phyloP scores from a whole-genome alignment of 495 filamentous ascomycete species.

The Daldinia decipiens region DNA sequence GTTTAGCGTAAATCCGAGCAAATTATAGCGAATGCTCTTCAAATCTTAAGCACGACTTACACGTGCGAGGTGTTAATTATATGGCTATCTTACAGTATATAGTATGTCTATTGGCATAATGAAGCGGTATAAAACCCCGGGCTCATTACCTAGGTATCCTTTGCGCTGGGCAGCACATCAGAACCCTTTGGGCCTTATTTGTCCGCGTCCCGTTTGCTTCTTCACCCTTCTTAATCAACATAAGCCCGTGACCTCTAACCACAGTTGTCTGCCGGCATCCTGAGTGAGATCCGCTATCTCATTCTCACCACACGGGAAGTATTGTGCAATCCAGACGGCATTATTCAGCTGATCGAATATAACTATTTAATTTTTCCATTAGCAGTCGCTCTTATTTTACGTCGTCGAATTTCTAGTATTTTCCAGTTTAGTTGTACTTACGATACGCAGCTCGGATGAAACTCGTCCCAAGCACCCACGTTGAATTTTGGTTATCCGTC shows the following conservation, averaged over 20 bases:
- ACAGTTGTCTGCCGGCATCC: slow-evolving; percentile 45
- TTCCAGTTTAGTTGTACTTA: slow-evolving; percentile 37
- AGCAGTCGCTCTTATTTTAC: background rate
- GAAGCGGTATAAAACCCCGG: background rate
- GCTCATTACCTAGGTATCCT: background rate
- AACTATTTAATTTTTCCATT: slow-evolving; percentile 42
- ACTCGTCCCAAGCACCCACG: slow-evolving; percentile 56
- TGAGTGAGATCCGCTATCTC: slow-evolving; percentile 42
- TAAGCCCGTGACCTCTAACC: slow-evolving; percentile 44
- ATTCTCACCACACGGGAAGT: slow-evolving; percentile 53
- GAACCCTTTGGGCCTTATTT: too few relatives aligned
- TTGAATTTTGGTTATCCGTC: slow-evolving; percentile 45
- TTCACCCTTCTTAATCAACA: slow-evolving; percentile 24
- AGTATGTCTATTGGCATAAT: background rate
- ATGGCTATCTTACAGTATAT: background rate
- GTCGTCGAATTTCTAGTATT: background rate
- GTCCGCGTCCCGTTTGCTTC: background rate
- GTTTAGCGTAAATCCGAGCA: slow-evolving; percentile 1
- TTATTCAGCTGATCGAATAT: slow-evolving; percentile 59
- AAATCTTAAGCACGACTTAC: background rate
- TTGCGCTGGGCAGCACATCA: background rate
- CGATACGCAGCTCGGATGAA: slow-evolving; percentile 57
- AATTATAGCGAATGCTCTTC: background rate
- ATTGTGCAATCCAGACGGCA: slow-evolving; percentile 58
- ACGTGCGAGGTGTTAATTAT: background rate